Conservation (phyloP, 148 eudicot species). For the Camellia japonica region DNA sequence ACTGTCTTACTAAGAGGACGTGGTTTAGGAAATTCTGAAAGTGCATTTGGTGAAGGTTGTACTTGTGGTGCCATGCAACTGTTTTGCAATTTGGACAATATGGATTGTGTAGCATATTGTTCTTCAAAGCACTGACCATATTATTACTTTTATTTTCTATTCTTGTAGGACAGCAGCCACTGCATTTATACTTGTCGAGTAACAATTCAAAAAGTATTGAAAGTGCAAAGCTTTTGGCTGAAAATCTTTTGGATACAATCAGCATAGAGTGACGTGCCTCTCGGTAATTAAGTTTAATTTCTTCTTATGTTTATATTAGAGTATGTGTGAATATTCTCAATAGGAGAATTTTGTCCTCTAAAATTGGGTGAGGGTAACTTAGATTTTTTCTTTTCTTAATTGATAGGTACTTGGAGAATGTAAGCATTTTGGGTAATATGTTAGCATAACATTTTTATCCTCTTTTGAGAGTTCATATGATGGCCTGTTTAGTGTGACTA, state of each 20-base stretch:
- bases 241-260: constrained; percentile 91
- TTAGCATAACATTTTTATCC: background rate
- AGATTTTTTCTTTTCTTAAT: background rate
- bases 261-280: constrained; percentile 76
- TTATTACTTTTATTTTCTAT: constrained; percentile 5
- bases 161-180: constrained; percentile 59
- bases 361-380: background rate
- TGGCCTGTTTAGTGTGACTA: no score
- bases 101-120: constrained; percentile 4
- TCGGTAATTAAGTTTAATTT: constrained; percentile 47
- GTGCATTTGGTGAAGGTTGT: constrained; percentile 60
- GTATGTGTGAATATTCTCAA: background rate
- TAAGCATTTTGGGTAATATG: background rate
- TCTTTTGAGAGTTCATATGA: background rate
- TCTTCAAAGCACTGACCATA: constrained; percentile 9
- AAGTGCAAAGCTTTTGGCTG: constrained; percentile 88
- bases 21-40: constrained; percentile 63
- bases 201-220: constrained; percentile 75
- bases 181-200: constrained; percentile 75
- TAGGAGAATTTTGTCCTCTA: background rate
- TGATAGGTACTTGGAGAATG: background rate
- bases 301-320: background rate
- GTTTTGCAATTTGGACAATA: constrained; percentile 11
- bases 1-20: constrained; percentile 76
- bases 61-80: background rate